Evolutionary conservation across 2,329 filamentous ascomycete species (phyloP).

Genomic region (Fusarium tanahbumbuense): DNA sequence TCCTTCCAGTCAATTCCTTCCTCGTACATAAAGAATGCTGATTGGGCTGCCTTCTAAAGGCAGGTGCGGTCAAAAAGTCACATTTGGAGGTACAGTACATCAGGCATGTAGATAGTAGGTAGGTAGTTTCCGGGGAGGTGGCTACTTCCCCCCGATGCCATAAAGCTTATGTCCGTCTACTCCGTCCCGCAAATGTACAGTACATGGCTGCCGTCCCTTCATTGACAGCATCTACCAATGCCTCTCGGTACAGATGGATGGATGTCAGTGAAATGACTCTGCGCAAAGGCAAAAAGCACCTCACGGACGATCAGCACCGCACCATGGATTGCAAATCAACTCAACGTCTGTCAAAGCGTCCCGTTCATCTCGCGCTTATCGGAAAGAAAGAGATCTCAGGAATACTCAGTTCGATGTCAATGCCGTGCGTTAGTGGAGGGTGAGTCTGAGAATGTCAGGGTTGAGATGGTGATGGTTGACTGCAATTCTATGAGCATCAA

Average conservation of each 20-base stretch:
- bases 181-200: not conserved
- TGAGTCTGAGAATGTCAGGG: conserved; percentile 22
- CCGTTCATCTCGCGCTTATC: conserved; percentile 25
- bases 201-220: not conserved
- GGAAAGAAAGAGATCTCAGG: not conserved
- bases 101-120: not conserved
- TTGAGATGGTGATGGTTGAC: not conserved
- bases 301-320: conserved; percentile 11
- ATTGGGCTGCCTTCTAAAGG: not conserved
- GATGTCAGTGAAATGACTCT: not conserved
- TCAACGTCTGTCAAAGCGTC: conserved; percentile 30
- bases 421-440: conserved; percentile 19
- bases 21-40: not conserved
- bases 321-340: conserved; percentile 18
- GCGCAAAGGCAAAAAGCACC: not conserved
- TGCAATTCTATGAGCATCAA: not conserved
- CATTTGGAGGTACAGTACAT: not conserved
- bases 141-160: not conserved
- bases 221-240: not conserved
- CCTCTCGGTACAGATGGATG: not conserved
- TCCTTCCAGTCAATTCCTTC: not conserved
- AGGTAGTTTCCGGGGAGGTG: not conserved
- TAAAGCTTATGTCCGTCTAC: conserved; percentile 4
- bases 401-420: conserved; percentile 6
- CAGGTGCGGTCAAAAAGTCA: conserved; percentile 8